phyloP scores from a whole-genome alignment of 345 rosid genomes.

The Syzygium jambos region DNA sequence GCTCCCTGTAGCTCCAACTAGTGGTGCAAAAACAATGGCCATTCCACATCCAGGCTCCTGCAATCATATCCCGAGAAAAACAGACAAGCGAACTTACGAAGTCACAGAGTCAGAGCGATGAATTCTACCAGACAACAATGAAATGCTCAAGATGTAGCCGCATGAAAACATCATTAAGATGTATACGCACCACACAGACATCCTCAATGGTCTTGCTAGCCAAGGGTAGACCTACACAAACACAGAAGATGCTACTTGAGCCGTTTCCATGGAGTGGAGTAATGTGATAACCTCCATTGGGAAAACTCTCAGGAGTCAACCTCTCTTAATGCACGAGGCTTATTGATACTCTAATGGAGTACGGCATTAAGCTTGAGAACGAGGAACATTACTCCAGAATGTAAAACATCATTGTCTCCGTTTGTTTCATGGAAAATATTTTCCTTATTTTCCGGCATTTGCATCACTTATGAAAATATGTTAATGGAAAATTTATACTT shows the following conservation, averaged over 20 bases:
- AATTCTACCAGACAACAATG: not conserved
- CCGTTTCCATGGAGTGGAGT: not conserved
- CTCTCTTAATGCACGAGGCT: not conserved
- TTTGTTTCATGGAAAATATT: too few relatives aligned
- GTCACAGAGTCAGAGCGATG: not conserved
- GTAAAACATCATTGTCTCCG: not conserved
- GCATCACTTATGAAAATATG: too few relatives aligned
- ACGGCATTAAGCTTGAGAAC: not conserved
- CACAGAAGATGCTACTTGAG: not conserved
- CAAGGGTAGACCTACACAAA: not conserved
- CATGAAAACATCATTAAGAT: not conserved
- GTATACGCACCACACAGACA: not conserved
- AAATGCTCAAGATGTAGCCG: not conserved
- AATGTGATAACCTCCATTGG: not conserved
- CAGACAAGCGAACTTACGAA: not conserved
- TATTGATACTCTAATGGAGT: not conserved
- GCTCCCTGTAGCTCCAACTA: too few relatives aligned
- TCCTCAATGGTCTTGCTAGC: not conserved
- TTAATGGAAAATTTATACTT: too few relatives aligned
- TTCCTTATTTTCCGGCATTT: too few relatives aligned
- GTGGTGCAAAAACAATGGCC: too few relatives aligned
- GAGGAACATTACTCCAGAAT: not conserved
- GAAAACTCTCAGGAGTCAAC: not conserved
- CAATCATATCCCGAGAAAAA: not conserved
- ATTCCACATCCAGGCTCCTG: not conserved